Conservation (phyloP, 2,329 filamentous ascomycete genomes). For the Diaporthe destruens region DNA sequence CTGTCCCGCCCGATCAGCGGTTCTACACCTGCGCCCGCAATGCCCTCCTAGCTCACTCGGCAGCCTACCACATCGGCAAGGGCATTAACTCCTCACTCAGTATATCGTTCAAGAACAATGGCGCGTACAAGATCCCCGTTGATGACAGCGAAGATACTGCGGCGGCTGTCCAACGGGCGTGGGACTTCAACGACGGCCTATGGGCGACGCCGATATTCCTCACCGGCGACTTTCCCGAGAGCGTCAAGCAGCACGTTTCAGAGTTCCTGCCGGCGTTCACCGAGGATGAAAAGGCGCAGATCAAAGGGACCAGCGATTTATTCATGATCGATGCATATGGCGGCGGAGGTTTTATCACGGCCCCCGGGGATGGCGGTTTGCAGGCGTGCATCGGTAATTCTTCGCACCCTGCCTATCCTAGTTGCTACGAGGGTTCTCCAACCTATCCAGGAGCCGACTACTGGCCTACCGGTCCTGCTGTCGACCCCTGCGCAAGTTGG, state of each 20-base stretch:
- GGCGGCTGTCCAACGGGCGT: constrained; percentile 23
- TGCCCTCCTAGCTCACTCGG: constrained; percentile 18
- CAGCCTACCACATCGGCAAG: constrained; percentile 30
- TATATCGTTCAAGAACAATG: constrained; percentile 34
- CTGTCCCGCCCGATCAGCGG: constrained; percentile 1
- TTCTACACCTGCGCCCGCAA: constrained; percentile 20
- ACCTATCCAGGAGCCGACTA: constrained; percentile 25
- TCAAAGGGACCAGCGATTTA: constrained; percentile 22
- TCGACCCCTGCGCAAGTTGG: constrained; percentile 32
- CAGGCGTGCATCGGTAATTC: constrained; percentile 16
- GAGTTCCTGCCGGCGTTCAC: constrained; percentile 14
- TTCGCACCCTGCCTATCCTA: constrained; percentile 12
- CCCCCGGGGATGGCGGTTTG: constrained; percentile 14
- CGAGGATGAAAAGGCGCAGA: neutral
- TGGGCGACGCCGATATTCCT: constrained; percentile 26
- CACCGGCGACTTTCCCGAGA: constrained; percentile 25
- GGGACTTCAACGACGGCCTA: constrained; percentile 33
- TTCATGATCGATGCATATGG: constrained; percentile 32
- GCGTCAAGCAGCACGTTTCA: constrained; percentile 9
- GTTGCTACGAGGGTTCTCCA: neutral
- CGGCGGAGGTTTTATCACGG: constrained; percentile 3
- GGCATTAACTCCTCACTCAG: constrained; percentile 1
- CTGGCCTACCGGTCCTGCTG: constrained; percentile 30
- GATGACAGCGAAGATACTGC: constrained; percentile 5
- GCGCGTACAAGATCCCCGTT: constrained; percentile 28